Conservation (phyloP, 2,329 filamentous ascomycete genomes). For the Sporothrix sp. region DNA sequence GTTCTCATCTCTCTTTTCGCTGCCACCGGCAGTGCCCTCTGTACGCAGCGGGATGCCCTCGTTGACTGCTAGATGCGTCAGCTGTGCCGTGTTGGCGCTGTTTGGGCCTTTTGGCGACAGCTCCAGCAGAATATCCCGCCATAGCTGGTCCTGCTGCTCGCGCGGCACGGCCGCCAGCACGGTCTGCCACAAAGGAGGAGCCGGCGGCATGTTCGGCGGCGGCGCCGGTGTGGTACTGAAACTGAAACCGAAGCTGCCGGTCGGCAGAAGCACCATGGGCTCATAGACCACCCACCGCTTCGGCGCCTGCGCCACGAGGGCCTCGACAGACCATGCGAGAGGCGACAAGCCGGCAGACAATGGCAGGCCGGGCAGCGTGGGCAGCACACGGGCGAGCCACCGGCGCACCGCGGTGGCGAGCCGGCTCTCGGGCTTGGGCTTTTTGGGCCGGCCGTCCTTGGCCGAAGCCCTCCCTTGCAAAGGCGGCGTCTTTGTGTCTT, state of each 20-base stretch:
- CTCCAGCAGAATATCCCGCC: conserved; percentile 37
- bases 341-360: conserved; percentile 8
- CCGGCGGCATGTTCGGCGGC: no score
- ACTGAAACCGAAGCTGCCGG: conserved; percentile 41
- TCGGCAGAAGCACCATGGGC: conserved; percentile 51
- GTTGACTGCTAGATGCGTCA: conserved; percentile 52
- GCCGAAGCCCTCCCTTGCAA: no score
- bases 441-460: conserved; percentile 9
- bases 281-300: conserved; percentile 52
- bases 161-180: conserved; percentile 24
- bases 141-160: conserved; percentile 30
- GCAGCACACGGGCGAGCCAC: conserved; percentile 24
- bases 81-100: conserved; percentile 24
- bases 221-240: not conserved
- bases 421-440: conserved; percentile 26
- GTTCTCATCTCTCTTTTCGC: conserved; percentile 42
- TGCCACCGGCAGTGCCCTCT: not conserved
- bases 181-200: conserved; percentile 34
- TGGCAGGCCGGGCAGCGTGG: not conserved
- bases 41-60: conserved; percentile 47
- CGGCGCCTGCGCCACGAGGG: conserved; percentile 35
- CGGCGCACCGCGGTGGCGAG: conserved; percentile 27
- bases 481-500: no score
- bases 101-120: conserved; percentile 32
- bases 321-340: not conserved